These are phyloP conservation scores for Sinapis alba DNA, from an alignment of 441 rosid genomes.

Conservation along the genomic window DNA sequence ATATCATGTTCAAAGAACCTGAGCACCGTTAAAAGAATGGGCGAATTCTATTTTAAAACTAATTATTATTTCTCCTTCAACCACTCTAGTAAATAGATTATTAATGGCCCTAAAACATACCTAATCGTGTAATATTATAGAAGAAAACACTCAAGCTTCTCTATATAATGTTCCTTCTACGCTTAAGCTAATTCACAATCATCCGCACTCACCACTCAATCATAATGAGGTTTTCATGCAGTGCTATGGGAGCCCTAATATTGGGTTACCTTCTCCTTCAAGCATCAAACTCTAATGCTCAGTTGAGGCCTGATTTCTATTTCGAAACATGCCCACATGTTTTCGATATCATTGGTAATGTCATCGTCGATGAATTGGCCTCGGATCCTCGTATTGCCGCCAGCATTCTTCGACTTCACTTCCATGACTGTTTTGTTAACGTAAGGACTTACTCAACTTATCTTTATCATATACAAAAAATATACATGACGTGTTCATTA, in stretches of 20 bases:
- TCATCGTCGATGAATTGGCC: slow-evolving; percentile 37
- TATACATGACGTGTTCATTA: neutral
- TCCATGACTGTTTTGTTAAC: slow-evolving; percentile 76
- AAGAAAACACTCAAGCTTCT: slow-evolving; percentile 26
- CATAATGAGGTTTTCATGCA: too few relatives aligned
- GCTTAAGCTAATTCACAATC: slow-evolving; percentile 7
- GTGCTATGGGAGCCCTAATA: slow-evolving; percentile 26
- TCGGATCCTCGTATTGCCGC: slow-evolving; percentile 58
- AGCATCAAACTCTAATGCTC: slow-evolving; percentile 42
- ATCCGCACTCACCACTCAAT: slow-evolving; percentile 8
- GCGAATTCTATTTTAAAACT: neutral
- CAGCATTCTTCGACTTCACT: slow-evolving; percentile 67
- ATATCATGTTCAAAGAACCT: neutral
- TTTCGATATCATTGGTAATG: slow-evolving; percentile 35
- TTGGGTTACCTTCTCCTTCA: slow-evolving; percentile 38
- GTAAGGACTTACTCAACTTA: slow-evolving; percentile 37
- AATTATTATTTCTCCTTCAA: slow-evolving; percentile 4
- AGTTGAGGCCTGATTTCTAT: slow-evolving; percentile 54
- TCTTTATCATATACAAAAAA: neutral
- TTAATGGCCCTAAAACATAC: slow-evolving; percentile 5
- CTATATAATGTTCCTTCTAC: slow-evolving; percentile 24
- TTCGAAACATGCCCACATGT: slow-evolving; percentile 47
- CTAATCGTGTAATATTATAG: neutral
- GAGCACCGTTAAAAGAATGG: slow-evolving; percentile 1
- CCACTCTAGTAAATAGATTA: slow-evolving; percentile 26